These are phyloP conservation scores for Garcia nutans DNA, from an alignment of 345 rosid genomes.

Conservation along the genomic window DNA sequence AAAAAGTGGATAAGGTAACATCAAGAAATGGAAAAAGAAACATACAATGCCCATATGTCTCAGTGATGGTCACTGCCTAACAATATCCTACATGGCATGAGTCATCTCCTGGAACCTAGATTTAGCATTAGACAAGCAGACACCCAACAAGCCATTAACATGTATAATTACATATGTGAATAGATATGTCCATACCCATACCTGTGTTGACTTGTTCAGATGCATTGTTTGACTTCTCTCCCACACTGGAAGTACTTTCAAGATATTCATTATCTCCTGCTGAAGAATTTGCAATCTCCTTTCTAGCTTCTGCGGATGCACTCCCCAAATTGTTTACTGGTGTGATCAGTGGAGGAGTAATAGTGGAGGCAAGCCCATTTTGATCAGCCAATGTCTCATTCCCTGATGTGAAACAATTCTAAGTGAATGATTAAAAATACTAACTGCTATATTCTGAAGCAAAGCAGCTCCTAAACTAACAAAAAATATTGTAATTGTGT, in stretches of 20 bases:
- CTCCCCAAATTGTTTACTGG: not conserved
- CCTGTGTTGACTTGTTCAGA: conserved; percentile 21
- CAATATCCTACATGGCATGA: not conserved
- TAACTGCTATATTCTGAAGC: not conserved
- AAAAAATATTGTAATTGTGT: not conserved
- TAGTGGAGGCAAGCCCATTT: not conserved
- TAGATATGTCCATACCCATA: conserved; percentile 6
- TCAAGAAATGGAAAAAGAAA: not conserved
- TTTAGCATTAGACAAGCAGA: conserved; percentile 5
- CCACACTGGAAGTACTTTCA: conserved; percentile 2
- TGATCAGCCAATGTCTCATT: conserved; percentile 6
- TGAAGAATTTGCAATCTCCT: conserved; percentile 24
- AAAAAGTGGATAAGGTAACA: not conserved
- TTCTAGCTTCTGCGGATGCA: conserved; percentile 18
- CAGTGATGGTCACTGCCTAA: not conserved
- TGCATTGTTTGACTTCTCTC: conserved; percentile 16
- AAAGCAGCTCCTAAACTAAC: not conserved
- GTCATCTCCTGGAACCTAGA: not conserved
- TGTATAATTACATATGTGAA: not conserved
- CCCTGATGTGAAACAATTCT: not conserved
- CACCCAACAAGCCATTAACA: no score
- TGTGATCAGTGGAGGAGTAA: not conserved
- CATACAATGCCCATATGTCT: not conserved
- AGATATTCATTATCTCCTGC: conserved; percentile 13
- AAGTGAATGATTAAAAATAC: not conserved